Evolutionary conservation across 495 filamentous ascomycete genomes (phyloP), one percentile per base, ranked within the genome.

Genomic region (Aspergillus mulundensis): DNA sequence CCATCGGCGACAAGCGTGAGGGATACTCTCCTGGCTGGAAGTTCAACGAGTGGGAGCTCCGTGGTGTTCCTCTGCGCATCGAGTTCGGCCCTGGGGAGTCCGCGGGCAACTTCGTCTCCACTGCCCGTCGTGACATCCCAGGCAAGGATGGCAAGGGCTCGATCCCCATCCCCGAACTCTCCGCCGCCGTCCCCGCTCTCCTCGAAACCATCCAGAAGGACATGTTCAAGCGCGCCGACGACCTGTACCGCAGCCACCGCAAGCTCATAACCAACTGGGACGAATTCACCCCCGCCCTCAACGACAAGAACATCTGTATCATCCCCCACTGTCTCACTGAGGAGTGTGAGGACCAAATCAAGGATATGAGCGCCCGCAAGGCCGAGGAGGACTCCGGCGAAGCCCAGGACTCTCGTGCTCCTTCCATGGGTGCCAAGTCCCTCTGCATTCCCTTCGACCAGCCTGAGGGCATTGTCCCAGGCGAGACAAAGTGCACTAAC

Each of bases 371-470:
- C 59, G 87, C 85, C 20, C 82, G 87, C 49, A 87, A 83, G 65
- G 78, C 78, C 14, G 83, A 86, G 63, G 83, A 87, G 50, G 77
- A 81, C 16, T 77, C 81, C 38, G 87, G 85, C 47, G 80, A 76
- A 34, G 82, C 89, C 12, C 84, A 90, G 60, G 89, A 91, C 64
- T 79, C 87, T 61, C 86, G 84, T 64, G 88, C 88, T 18, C 94
- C 95, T 44, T 87, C 84, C 59, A 97, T 97, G 95, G 94, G 94
- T 57, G 95, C 94, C 65, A 98, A 98, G 84, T 88, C 84, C 58
- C 79, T 98, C 64, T 98, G 94, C 70, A 97, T 98, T 79, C 94
- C 95, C 19, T 96, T 96, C 66, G 89, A 97, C 60, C 94, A 97
- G 80, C 91, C 93, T 34, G 84, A 87, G 61, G 89, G 85, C 34